Percentiles rank a stretch among this genome's conserved stretches.
These are phyloP conservation scores for Penicillium alfredii DNA, from an alignment of 495 filamentous ascomycete species.

Conservation along the genomic window DNA sequence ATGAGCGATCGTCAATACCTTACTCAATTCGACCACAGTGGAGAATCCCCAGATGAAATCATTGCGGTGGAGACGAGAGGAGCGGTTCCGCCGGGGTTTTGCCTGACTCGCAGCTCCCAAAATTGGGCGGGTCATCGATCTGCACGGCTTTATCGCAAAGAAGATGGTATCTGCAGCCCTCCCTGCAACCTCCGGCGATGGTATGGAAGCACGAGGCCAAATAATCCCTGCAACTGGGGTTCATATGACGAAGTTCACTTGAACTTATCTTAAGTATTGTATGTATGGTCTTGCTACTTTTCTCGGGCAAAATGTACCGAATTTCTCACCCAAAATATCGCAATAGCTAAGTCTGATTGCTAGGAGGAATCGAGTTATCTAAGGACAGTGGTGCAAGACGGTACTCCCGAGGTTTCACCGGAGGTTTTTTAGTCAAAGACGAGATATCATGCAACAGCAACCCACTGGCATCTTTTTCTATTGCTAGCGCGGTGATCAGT, in stretches of 20 bases:
- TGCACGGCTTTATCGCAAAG: neutral
- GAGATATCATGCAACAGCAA: neutral
- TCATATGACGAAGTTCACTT: no score
- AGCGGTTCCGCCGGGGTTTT: conserved; percentile 7
- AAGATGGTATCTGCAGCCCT: conserved; percentile 6
- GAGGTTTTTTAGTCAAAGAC: neutral
- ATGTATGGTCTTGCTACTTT: neutral
- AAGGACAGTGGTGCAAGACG: no score
- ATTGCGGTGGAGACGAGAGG: neutral
- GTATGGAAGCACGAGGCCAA: neutral
- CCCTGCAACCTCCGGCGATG: no score
- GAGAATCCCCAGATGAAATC: no score
- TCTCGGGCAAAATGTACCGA: neutral
- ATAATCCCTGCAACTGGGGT: neutral
- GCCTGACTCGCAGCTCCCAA: conserved; percentile 3
- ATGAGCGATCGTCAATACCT: no score
- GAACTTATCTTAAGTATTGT: no score
- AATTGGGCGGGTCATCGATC: neutral
- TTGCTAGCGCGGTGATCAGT: neutral
- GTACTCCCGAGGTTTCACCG: conserved; percentile 4
- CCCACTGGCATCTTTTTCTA: no score
- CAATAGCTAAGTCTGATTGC: no score
- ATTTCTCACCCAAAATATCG: no score
- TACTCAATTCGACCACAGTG: no score
- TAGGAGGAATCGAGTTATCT: no score